A percentile compares a stretch with the other conserved stretches of the same genome.
These are phyloP conservation scores for Alternaria gaisen DNA, from an alignment of 2,329 filamentous ascomycete species.

Conservation along the genomic window DNA sequence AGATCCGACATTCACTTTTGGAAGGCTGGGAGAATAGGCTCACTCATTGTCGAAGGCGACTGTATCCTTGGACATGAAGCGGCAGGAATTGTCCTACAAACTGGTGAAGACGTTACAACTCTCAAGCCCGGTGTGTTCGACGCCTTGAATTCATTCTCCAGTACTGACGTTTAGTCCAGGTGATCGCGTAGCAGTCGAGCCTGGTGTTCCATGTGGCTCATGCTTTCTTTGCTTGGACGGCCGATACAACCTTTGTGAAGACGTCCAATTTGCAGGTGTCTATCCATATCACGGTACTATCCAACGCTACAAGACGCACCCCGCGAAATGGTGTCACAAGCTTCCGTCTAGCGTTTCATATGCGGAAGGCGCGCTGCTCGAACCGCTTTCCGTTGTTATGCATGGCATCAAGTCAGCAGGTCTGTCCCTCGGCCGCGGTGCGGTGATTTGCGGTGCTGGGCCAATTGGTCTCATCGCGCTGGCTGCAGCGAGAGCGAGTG, in stretches of 20 bases:
- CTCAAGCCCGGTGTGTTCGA: slow-evolving; percentile 56
- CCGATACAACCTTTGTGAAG: slow-evolving; percentile 70
- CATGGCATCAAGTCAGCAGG: slow-evolving; percentile 65
- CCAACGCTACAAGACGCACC: slow-evolving; percentile 69
- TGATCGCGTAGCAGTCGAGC: slow-evolving; percentile 73
- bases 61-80: slow-evolving; percentile 73
- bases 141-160: not conserved
- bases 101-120: slow-evolving; percentile 63
- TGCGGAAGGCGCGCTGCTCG: slow-evolving; percentile 69
- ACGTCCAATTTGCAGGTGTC: slow-evolving; percentile 68
- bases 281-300: slow-evolving; percentile 69
- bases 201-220: slow-evolving; percentile 68
- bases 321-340: slow-evolving; percentile 62
- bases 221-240: slow-evolving; percentile 69
- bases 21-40: slow-evolving; percentile 70
- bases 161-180: slow-evolving; percentile 45
- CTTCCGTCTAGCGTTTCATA: slow-evolving; percentile 66
- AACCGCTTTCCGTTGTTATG: slow-evolving; percentile 70
- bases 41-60: slow-evolving; percentile 68
- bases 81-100: slow-evolving; percentile 66
- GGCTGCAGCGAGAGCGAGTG: slow-evolving; percentile 68
- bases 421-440: slow-evolving; percentile 64
- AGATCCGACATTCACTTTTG: slow-evolving; percentile 75
- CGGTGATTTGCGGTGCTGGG: slow-evolving; percentile 66
- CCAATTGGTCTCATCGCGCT: slow-evolving; percentile 71